Evolutionary conservation across 306 rosid genomes (phyloP).

Genomic region (Calophaca sinica): DNA sequence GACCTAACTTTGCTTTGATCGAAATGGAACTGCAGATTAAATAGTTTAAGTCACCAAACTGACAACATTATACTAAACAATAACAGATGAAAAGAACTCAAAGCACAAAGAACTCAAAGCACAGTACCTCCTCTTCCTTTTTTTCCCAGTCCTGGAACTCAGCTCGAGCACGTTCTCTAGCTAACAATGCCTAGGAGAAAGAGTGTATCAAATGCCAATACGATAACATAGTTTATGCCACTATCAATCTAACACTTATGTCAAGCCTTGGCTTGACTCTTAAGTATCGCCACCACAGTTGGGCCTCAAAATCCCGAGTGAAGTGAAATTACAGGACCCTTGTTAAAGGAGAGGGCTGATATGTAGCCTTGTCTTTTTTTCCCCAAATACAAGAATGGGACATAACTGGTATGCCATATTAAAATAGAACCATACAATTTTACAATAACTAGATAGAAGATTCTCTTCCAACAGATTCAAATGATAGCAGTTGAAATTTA

Average conservation of each 20-base stretch:
- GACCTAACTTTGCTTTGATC: constrained; percentile 98
- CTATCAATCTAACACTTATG: not conserved
- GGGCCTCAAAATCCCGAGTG: constrained; percentile 13
- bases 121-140: constrained; percentile 91
- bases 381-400: not conserved
- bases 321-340: constrained; percentile 4
- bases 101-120: constrained; percentile 26
- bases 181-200: constrained; percentile 82
- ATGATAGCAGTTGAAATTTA: constrained; percentile 32
- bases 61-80: constrained; percentile 28
- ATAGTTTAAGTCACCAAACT: constrained; percentile 37
- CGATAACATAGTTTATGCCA: constrained; percentile 26
- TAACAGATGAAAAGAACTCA: constrained; percentile 25
- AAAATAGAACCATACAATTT: constrained; percentile 21
- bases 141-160: constrained; percentile 99
- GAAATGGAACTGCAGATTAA: constrained; percentile 84
- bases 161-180: constrained; percentile 97
- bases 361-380: not conserved
- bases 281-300: constrained; percentile 10
- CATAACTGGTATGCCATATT: constrained; percentile 1
- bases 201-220: constrained; percentile 39
- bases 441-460: not conserved
- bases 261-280: constrained; percentile 25
- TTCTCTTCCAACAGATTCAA: constrained; percentile 33
- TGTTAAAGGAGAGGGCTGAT: constrained; percentile 25